Base-by-base conservation (phyloP, 2,329 filamentous ascomycete genomes). In the Ambrosiella xylebori region DNA sequence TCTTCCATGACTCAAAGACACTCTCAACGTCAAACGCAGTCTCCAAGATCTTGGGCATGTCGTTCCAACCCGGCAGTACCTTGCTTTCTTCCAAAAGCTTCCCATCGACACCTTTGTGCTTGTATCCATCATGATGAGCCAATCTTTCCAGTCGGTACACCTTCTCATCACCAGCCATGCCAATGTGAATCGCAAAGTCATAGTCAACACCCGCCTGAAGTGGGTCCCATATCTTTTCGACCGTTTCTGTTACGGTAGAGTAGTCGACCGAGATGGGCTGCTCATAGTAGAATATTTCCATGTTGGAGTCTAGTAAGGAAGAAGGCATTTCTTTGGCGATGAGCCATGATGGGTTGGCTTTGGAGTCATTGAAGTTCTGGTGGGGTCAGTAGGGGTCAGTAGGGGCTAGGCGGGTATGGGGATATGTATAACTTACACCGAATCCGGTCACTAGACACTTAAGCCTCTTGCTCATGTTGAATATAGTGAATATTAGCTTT, bases 161-260 rank as follows among this genome's bases (percentile, higher is more conserved):
- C 12, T 80, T 64, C 68, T 76, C 63, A 71, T 79, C 65, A 68
- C 85, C 66, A 67, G 87, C 86, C 77, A 94, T 88, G 62, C 88
- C 88, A 56, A 94, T 85, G 68, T 94, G 88, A 3, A 95, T 68
- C 19, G 82, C 75, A 37, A 85, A 70, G 68, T 94, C 85, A 57
- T 82, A 76, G 54, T 72, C 69, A 7, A 39, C 35, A 3, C 9
- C 3, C 2, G 6, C 12, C 7, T 36, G 7, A 8, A 37, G 9
- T 0, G 27, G 51, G 35, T 37, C 36, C 51, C 51, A 53, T 15
- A 53, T 37, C 7, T 15, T 12, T n/a, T 53, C 35, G 17, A 53
- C 13, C 12, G 51, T 36, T n/a, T 36, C 17, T 11, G 51, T 53
- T 1, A 53, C 51, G 13, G 36, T 36, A 17, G 51, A 37, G 35